Conservation (phyloP, 495 filamentous ascomycete species). For the Ramalina peruviana region DNA sequence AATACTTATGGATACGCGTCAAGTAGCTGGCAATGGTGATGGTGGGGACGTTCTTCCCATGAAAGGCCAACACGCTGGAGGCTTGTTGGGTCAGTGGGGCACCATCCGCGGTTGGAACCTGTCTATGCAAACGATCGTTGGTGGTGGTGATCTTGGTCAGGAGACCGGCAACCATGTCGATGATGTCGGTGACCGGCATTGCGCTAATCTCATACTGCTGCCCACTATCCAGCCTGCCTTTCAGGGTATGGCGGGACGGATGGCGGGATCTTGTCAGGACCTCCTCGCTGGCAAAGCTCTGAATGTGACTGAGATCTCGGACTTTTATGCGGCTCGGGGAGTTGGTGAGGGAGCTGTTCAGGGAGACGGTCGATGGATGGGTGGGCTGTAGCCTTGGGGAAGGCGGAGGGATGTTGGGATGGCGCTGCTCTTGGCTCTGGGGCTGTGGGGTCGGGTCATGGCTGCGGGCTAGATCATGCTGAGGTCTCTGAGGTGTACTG, state of each 20-base stretch:
- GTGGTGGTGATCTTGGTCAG: slow-evolving; percentile 96
- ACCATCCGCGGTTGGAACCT: slow-evolving; percentile 53
- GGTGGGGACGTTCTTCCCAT: slow-evolving; percentile 95
- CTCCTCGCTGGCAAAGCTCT: slow-evolving; percentile 70
- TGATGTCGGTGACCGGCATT: slow-evolving; percentile 95
- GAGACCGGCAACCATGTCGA: slow-evolving; percentile 99
- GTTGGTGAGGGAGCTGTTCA: slow-evolving; percentile 38
- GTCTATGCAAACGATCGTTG: slow-evolving; percentile 69
- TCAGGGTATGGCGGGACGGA: slow-evolving; percentile 24
- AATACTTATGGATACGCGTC: slow-evolving; percentile 96
- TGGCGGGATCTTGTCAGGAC: slow-evolving; percentile 37
- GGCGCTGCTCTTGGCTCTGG: neutral
- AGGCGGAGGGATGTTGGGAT: slow-evolving; percentile 28
- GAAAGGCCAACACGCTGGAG: slow-evolving; percentile 91
- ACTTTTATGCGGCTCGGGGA: slow-evolving; percentile 71
- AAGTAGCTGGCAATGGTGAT: slow-evolving; percentile 96
- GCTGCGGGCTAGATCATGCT: neutral
- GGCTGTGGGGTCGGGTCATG: slow-evolving; percentile 7
- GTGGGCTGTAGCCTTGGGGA: slow-evolving; percentile 42
- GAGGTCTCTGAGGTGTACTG: neutral
- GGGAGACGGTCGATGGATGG: slow-evolving; percentile 32
- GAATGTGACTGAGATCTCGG: slow-evolving; percentile 74
- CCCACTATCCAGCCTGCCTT: slow-evolving; percentile 24
- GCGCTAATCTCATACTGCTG: slow-evolving; percentile 84
- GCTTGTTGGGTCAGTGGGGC: slow-evolving; percentile 61